Evolutionary conservation across 2,329 filamentous ascomycete genomes (phyloP).

Genomic region (Colletotrichum sp.): DNA sequence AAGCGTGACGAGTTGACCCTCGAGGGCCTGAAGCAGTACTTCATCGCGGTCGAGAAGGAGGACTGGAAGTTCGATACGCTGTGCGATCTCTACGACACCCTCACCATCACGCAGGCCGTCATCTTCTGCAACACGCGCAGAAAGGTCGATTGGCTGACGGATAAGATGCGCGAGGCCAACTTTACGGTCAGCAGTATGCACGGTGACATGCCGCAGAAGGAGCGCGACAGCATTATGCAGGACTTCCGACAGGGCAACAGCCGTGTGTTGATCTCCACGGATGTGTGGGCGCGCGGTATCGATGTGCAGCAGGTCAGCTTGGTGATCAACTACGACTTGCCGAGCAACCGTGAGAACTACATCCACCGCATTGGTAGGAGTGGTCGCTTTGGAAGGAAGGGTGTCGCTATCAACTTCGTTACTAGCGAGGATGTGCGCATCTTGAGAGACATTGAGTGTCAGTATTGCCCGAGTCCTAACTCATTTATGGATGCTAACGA

Average conservation of each 20-base stretch:
- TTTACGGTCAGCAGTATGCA: constrained; percentile 99
- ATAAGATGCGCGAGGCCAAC: constrained; percentile 99
- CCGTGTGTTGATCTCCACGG: constrained; percentile 94
- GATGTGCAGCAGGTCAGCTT: constrained; percentile 98
- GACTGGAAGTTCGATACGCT: constrained; percentile 99
- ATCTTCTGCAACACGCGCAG: constrained; percentile 99
- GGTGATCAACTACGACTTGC: constrained; percentile 99
- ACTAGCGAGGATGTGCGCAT: constrained; percentile 98
- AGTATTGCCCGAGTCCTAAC: constrained; percentile 36
- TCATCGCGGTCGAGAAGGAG: constrained; percentile 98
- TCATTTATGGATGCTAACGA: constrained; percentile 33
- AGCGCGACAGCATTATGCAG: constrained; percentile 98
- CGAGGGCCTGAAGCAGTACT: constrained; percentile 98
- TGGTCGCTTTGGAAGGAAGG: constrained; percentile 95
- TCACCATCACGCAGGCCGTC: constrained; percentile 98
- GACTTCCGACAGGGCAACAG: constrained; percentile 98
- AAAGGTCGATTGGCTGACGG: constrained; percentile 99
- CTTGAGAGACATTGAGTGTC: constrained; percentile 92
- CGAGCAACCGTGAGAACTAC: constrained; percentile 99
- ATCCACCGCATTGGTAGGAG: constrained; percentile 98
- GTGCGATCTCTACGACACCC: constrained; percentile 97
- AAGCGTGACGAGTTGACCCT: constrained; percentile 99
- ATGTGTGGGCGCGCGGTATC: constrained; percentile 98
- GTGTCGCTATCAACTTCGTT: constrained; percentile 99
- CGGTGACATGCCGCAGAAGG: constrained; percentile 98